Evolutionary conservation across 2,329 filamentous ascomycete genomes (phyloP).

Genomic region (Cercospora zeina): DNA sequence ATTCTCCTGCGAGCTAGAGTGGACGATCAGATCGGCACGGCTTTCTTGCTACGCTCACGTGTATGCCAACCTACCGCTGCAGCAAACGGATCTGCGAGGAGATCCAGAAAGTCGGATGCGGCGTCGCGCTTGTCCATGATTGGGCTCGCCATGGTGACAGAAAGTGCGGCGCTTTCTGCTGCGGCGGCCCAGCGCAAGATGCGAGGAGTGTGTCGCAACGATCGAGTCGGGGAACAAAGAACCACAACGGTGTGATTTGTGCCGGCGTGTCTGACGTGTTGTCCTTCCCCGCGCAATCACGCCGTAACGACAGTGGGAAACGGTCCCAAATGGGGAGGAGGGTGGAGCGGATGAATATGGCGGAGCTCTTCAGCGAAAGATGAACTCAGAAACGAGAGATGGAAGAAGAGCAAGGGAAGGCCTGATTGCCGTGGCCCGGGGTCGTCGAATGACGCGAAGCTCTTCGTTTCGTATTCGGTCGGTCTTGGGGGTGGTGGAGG

Average conservation of each 20-base stretch:
- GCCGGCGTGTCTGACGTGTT: background rate
- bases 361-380: background rate
- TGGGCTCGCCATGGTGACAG: constrained; percentile 21
- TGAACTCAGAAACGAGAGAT: constrained; percentile 57
- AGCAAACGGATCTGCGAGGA: constrained; percentile 17
- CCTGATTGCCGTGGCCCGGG: background rate
- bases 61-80: constrained; percentile 11
- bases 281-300: background rate
- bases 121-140: constrained; percentile 15
- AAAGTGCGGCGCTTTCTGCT: constrained; percentile 14
- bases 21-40: background rate
- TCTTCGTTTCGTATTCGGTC: background rate
- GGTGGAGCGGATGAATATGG: background rate
- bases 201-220: background rate
- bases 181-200: constrained; percentile 14
- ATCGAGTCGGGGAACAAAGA: background rate
- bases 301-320: constrained; percentile 15
- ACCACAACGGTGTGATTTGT: background rate
- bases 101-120: constrained; percentile 13
- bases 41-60: background rate
- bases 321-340: background rate
- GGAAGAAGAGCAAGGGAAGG: constrained; percentile 45
- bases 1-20: constrained; percentile 56
- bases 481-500: background rate
- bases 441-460: background rate